Evolutionary conservation across 495 filamentous ascomycete species (phyloP).

Genomic region (Podospora pseudopauciseta): DNA sequence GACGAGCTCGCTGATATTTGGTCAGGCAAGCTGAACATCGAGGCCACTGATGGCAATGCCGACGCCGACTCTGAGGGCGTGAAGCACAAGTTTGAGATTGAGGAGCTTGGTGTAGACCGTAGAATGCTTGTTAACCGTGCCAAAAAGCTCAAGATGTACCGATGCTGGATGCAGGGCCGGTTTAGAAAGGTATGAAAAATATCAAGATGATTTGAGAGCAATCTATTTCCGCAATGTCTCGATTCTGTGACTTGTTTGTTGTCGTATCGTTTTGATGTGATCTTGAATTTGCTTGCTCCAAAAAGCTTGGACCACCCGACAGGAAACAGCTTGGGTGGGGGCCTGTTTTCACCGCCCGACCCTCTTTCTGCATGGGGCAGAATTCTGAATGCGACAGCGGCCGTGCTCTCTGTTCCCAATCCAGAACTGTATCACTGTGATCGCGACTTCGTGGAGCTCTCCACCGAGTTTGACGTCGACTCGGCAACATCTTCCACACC

Average conservation of each 20-base stretch:
- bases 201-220: slow-evolving; percentile 6
- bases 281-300: not conserved
- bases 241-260: not conserved
- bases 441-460: slow-evolving; percentile 3
- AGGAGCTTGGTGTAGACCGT: slow-evolving; percentile 75
- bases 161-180: slow-evolving; percentile 92
- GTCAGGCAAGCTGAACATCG: slow-evolving; percentile 41
- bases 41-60: slow-evolving; percentile 20
- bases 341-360: slow-evolving; percentile 14
- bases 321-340: slow-evolving; percentile 3
- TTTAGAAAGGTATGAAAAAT: slow-evolving; percentile 67
- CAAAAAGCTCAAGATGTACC: slow-evolving; percentile 92
- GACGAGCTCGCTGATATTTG: slow-evolving; percentile 79
- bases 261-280: not conserved
- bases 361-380: slow-evolving; percentile 10
- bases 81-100: slow-evolving; percentile 57
- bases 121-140: slow-evolving; percentile 89
- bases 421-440: not conserved
- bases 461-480: not conserved
- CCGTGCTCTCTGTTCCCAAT: not conserved
- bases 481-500: not conserved
- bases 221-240: not conserved
- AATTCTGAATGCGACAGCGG: slow-evolving; percentile 20
- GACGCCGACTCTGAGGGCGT: slow-evolving; percentile 23
- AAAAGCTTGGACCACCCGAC: slow-evolving; percentile 1